Base-by-base conservation (phyloP, 2,329 filamentous ascomycete genomes). In the Penicillium sclerotiorum region DNA sequence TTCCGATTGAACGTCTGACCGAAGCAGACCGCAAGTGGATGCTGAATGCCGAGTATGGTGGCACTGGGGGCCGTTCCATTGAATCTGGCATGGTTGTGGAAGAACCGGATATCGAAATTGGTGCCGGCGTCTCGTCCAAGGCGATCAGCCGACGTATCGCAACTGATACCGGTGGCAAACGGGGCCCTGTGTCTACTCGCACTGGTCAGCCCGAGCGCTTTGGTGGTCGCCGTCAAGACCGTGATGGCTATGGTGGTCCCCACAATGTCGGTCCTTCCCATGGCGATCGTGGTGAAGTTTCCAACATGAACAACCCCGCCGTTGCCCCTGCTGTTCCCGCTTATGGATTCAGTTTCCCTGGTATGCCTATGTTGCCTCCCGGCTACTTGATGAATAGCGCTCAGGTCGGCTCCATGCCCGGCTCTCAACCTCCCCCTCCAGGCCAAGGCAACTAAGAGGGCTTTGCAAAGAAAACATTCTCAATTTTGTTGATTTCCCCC, bases 11-110 rank as follows among this genome's bases (percentile, higher is more conserved):
- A 61, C 88, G 92, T 63, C 83, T 99, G 49, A 99, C 94, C 1
- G 94, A 99, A 61, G 94, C 94, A 21, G 94, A 99, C 74, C 85
- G 90, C 55, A 96, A 97, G 73, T 99, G 94, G 94, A 90, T 97
- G 80, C 75, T 96, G 57, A 96, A 86, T 28, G 95, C 94, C 11
- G 90, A 95, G 58, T 96, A 87, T 67, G 94, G 94, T 58, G 94
- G 94, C 47, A 96, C 90, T 55, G 94, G 93, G 49, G 94, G 93
- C 47, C 82, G 83, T 49, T 76, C 84, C 2, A 90, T 99, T 53
- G 87, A 91, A 65, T 78, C 83, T 12, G 91, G 92, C 35, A 84
- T 99, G 74, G 88, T 92, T 6, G 88, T 99, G 21, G 94, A 99
- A 69, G 94, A 99, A 73, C 94, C 94, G 3, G 94, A 99, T 67